Base-by-base conservation (phyloP, 805 yeast species). In the Alloascoidea africana region DNA sequence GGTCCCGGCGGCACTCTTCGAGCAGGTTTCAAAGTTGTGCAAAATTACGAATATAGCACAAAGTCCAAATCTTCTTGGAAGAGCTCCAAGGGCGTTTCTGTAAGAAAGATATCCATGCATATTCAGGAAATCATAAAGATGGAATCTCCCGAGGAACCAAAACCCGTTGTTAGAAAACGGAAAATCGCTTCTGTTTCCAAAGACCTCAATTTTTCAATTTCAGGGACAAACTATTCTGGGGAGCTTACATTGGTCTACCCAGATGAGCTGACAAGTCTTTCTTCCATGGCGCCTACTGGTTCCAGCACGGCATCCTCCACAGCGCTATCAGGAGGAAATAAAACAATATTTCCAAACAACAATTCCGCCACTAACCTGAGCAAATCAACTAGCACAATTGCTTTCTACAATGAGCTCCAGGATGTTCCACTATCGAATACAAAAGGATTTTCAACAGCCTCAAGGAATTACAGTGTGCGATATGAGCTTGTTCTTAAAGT, bases 1-100 rank as follows among this genome's bases (percentile, higher is more conserved):
- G 77, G 81, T 1, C 76, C 76, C 0, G 61, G 60, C 37, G 85
- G 76, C 48, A 52, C 55, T 4, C 47, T 75, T 4, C 44, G 48
- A 4, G 38, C 73, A 4, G 49, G 52, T 23, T 46, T 65, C 14
- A 62, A 62, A 32, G 48, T 73, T 1, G 54, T 56, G 45, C 66
- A 65, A 34, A 70, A 63, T 46, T 46, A 57, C 3, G 36, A 32
- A 32, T 37, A 41, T 34, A n/a, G 33, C 32, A 4, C 36, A 50
- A 35, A 45, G 47, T 39, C 41, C 51, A 45, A 16, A 8, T n/a
- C n/a, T n/a, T n/a, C n/a, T n/a, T 32, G 37, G 41, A 42, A 38
- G n/a, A 34, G 36, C 17, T 38, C 36, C 2, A 44, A 46, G 15
- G 49, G 50, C 33, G 48, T 63, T 14, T 62, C 58, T 39, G 45